phyloP scores from a whole-genome alignment of 257 asterid genomes.

The Solanum virginianum region DNA sequence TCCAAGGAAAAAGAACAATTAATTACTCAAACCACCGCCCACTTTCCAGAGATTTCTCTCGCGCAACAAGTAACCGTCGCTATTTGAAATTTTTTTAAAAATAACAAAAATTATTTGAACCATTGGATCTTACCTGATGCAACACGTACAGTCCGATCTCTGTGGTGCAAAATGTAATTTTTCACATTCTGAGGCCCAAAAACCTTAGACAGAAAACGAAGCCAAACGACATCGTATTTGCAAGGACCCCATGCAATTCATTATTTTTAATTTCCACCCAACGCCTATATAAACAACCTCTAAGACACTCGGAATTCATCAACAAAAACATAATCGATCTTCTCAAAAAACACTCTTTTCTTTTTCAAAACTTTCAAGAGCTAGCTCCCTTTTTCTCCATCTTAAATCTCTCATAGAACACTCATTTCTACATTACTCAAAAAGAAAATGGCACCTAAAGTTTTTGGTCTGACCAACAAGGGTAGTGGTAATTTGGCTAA shows the following conservation, averaged over 20 bases:
- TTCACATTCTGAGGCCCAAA: background rate
- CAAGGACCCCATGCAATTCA: background rate
- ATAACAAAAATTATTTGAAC: background rate
- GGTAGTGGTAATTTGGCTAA: background rate
- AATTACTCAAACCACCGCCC: background rate
- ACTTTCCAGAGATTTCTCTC: background rate
- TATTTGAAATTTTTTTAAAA: background rate
- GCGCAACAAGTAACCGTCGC: background rate
- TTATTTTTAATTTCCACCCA: background rate
- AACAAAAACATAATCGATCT: background rate
- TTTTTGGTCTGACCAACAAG: background rate
- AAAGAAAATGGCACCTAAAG: background rate
- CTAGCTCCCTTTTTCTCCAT: background rate
- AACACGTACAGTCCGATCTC: background rate
- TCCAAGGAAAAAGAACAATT: background rate
- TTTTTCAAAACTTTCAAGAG: background rate
- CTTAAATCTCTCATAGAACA: background rate
- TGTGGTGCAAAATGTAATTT: background rate
- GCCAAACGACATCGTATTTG: background rate
- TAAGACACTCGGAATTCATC: background rate
- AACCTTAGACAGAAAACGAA: background rate
- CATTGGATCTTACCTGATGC: background rate
- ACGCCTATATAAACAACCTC: background rate
- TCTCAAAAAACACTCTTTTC: background rate
- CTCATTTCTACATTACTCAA: background rate